Percentiles rank a stretch among this genome's conserved stretches.
Evolutionary conservation across 371 early-diverging fungal genomes (phyloP).

Genomic region (Mucor racemosus): DNA sequence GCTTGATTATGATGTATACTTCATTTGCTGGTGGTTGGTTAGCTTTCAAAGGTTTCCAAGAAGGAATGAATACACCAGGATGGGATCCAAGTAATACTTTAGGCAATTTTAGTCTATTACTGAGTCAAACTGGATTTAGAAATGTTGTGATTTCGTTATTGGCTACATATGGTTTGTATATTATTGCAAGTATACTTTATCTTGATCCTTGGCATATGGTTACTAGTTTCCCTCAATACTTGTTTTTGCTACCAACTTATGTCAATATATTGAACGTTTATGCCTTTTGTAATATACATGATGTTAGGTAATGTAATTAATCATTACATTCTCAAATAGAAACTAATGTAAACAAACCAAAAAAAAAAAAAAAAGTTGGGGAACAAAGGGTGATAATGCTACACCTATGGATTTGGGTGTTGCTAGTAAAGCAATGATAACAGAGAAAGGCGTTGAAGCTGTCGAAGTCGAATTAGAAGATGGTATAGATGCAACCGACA

Average conservation of each 20-base stretch:
- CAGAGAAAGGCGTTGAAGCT: constrained; percentile 53
- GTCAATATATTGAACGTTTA: constrained; percentile 92
- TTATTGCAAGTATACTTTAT: constrained; percentile 76
- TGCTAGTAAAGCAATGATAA: constrained; percentile 38
- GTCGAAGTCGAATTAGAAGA: constrained; percentile 75
- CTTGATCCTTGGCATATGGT: constrained; percentile 95
- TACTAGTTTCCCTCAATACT: constrained; percentile 85
- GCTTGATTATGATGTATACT: constrained; percentile 60
- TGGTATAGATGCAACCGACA: constrained; percentile 69
- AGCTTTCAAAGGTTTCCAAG: constrained; percentile 41
- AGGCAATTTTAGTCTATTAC: constrained; percentile 24
- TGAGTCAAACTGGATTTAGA: constrained; percentile 63
- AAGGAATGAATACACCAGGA: constrained; percentile 21
- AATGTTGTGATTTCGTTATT: constrained; percentile 79
- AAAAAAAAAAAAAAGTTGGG: too few species aligned
- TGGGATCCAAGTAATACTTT: constrained; percentile 28
- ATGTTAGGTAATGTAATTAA: constrained; percentile 64
- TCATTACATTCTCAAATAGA: neutral
- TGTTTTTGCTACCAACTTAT: constrained; percentile 84
- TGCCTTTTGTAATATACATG: constrained; percentile 39
- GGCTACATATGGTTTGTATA: constrained; percentile 88
- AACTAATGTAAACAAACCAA: too few species aligned
- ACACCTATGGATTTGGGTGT: constrained; percentile 57
- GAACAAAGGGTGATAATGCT: constrained; percentile 87
- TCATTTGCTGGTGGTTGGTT: constrained; percentile 59